Evolutionary conservation across 2,329 filamentous ascomycete species (phyloP), one percentile per base, ranked within the genome.

Genomic region (Pezicula carpinea): DNA sequence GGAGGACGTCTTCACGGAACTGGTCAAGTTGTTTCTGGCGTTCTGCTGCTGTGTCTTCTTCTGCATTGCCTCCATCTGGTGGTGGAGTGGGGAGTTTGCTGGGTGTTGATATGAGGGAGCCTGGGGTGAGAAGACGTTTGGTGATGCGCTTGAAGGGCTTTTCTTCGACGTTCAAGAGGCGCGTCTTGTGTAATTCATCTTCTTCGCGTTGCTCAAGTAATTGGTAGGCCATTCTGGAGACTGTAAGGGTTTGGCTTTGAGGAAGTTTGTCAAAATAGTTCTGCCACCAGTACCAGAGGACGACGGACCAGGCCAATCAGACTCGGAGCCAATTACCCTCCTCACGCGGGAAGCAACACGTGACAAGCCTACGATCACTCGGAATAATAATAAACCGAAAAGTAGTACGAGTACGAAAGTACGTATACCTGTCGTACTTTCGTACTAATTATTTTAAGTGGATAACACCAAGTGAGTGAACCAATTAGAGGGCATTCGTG

Each of bases 61-160:
- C 68, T 47, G 72, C 64, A 22, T 58, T 53, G n/a, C 59, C 59
- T 32, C 52, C 57, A 35, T 89, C 84, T 5, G 83, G 83, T 3
- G 85, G 84, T 40, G 85, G 85, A 2, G 85, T 86, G 15, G 80
- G 73, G 31, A 77, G 74, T 31, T 79, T 75, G 36, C 72, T 74
- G 39, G 73, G 73, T 45, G 67, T 69, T 49, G 75, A 71, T 15
- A 86, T 74, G 23, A 89, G 75, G 17, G 84, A 80, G 45, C 82
- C 80, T 14, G 86, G 79, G 18, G 79, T 76, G 5, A 88, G 75
- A 7, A 97, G 79, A 26, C 87, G 85, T 68, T 90, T 90, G 18
- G 87, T 88, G 50, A 96, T 82, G 51, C 91, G 85, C 66, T 89
- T 89, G 72, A 95, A 96, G 1, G 90, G 89, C 49, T 90, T 90